Percentiles rank a stretch among this genome's conserved stretches.
These are phyloP conservation scores for Trichosporon coremiiforme DNA, from an alignment of 1,284 basidiomycete species.

Conservation along the genomic window DNA sequence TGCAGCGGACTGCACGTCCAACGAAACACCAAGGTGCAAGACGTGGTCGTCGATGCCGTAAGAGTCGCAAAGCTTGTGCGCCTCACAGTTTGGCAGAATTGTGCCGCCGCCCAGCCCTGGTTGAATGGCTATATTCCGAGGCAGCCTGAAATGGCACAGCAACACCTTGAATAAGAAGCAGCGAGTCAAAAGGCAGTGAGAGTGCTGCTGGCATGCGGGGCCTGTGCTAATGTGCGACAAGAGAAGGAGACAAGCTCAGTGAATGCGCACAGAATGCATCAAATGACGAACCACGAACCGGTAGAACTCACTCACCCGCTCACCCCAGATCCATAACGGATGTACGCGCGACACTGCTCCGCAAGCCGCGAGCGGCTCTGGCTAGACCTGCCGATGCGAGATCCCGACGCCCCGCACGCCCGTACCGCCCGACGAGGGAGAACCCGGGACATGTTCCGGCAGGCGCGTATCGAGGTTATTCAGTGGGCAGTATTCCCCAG, in stretches of 20 bases:
- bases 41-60: background rate
- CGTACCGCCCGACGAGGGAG: too few relatives aligned
- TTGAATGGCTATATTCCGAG: background rate
- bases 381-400: background rate
- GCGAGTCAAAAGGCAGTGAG: background rate
- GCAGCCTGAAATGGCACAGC: background rate
- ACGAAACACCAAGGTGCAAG: background rate
- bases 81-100: slow-evolving; percentile 3
- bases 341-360: background rate
- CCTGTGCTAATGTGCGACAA: background rate
- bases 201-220: background rate
- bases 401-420: background rate
- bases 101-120: background rate
- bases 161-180: background rate
- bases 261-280: background rate
- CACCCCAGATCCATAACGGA: background rate
- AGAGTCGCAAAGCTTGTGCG: background rate
- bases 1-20: background rate
- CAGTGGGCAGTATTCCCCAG: background rate
- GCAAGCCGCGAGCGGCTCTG: background rate
- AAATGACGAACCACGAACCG: background rate
- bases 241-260: too few relatives aligned
- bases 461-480: background rate
- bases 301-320: too few relatives aligned
- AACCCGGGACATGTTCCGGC: slow-evolving; percentile 4